Base-by-base conservation (phyloP, 2,329 filamentous ascomycete species). In the Bipolaris victoriae region DNA sequence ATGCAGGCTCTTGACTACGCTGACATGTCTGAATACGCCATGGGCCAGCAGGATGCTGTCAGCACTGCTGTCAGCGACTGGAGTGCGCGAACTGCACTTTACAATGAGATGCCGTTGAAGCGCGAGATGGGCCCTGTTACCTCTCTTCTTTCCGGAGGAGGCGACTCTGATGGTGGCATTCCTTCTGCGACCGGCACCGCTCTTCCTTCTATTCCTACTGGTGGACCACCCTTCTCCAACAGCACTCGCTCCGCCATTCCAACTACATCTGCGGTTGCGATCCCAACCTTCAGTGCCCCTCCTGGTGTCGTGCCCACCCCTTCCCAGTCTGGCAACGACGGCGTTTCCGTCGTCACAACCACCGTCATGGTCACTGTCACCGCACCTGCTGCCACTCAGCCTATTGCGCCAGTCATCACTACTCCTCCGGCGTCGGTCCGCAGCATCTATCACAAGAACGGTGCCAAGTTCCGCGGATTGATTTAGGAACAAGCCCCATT, bases 11-110 rank as follows among this genome's bases (percentile, higher is more conserved):
- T 49, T 7, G 35, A 39, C n/a, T 13, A n/a, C 11, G 5, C 33
- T 76, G 18, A 49, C 15, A 39, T 49, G 46, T 37, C 49, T 10
- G 35, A 66, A 51, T 68, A 58, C 41, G 60, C 61, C 24, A 65
- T 77, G 37, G 72, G 60, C 20, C 79, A 80, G 63, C 78, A 80
- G 50, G 79, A 81, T 57, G 77, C 77, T 10, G 76, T 77, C 64
- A 67, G 72, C 15, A 63, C 62, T 7, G 80, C 80, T 15, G 76
- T 79, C 13, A 50, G 61, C 7, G 69, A 74, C 67, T 82, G 72
- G 60, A 67, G 72, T 11, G 73, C 71, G 3, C 77, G 80, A 48
- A 79, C 74, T 6, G 80, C 80, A 7, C 52, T 74, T 49, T 74
- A 71, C 33, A 70, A 73, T 2, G 57, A 74, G 41, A 37, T 53